Evolutionary conservation across 345 rosid genomes (phyloP), one percentile per base, ranked within the genome.

Genomic region (Euphorbia peplus): DNA sequence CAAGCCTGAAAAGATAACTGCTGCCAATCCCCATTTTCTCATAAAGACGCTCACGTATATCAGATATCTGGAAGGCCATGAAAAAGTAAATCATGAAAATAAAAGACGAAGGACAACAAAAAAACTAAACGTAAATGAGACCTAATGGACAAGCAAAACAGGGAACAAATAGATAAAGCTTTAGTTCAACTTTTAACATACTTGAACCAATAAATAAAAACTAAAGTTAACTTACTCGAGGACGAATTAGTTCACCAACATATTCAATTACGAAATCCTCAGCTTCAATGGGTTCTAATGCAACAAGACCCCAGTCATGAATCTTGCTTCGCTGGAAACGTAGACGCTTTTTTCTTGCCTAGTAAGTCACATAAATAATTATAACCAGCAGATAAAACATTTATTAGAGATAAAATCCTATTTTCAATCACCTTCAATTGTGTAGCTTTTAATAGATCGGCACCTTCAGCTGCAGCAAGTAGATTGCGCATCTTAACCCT

Each of bases 1-100:
- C 99, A 73, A 95, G 99, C 76, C 91, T 87, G 72, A 95, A 95
- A 16, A 95, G 99, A 78, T 95, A 95, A 75, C 99, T 95, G 88
- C 99, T 92, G 62, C 98, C 99, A 73, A 95, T 95, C 78, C 98
- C 99, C 91, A 86, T 95, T 88, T 87, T 95, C 85, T 95, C 99
- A n/a, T 95, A 95, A 46, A 83, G 85, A 46, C 67, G 76, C 70
- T 95, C 97, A 10, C 99, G 98, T 73, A 95, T 92, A 77, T 95
- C 98, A 75, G 99, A 95, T 83, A 95, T 86, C 99, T 95, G 90
- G 44, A 53, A 30, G 50, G 58, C 29, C 24, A 58, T 72, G 70
- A 39, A 80, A 53, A 62, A 41, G 51, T 52, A 53, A 59, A 39
- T 5, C 28, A 21, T 60, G 6, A 50, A 55, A 58, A 24, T 39